Evolutionary conservation across 23 red algal genomes (phyloP), one percentile per base, ranked within the genome.

Genomic region (Agarophyton chilense): DNA sequence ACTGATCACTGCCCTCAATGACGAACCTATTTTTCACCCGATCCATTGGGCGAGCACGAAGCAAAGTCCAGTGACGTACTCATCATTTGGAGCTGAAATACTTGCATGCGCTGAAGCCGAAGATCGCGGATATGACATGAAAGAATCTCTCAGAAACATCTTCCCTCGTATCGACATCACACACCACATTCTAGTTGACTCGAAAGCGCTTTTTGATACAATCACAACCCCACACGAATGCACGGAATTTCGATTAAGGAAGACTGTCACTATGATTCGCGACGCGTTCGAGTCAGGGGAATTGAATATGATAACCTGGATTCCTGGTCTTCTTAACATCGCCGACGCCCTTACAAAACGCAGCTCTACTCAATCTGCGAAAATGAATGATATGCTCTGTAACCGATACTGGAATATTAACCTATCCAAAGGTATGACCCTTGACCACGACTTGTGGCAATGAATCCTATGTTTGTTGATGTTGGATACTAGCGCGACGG

Each of bases 201-300:
- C 79, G 6, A 83, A 64, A 64, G 31, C 19, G 16, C 26, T 83
- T 12, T 62, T 25, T 56, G 79, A 83, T 22, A 83, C 79, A 16
- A 83, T 61, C 18, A n/a, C n/a, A n/a, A n/a, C n/a, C n/a, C n/a
- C n/a, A n/a, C n/a, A n/a, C n/a, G n/a, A n/a, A n/a, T n/a, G 16
- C 43, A 61, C 61, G 51, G 38, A 8, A 10, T 10, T 18, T 10
- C 1, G 43, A 38, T 19, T 79, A 19, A n/a, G 41, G 31, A n/a
- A 52, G 0, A 79, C 75, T 6, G 75, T 79, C 51, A 38, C 40
- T 9, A 38, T 47, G 19, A 52, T 54, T 17, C 21, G 75, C 24
- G 34, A 79, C 49, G 40, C 75, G 10, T 79, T 79, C 49, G 10
- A 79, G 51, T 19, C 21, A 24, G 49, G 42, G 49, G 40, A 79